A percentile compares a stretch with the other conserved stretches of the same genome.
These are phyloP conservation scores for Microcos paniculata DNA, from an alignment of 345 rosid genomes.

Conservation along the genomic window DNA sequence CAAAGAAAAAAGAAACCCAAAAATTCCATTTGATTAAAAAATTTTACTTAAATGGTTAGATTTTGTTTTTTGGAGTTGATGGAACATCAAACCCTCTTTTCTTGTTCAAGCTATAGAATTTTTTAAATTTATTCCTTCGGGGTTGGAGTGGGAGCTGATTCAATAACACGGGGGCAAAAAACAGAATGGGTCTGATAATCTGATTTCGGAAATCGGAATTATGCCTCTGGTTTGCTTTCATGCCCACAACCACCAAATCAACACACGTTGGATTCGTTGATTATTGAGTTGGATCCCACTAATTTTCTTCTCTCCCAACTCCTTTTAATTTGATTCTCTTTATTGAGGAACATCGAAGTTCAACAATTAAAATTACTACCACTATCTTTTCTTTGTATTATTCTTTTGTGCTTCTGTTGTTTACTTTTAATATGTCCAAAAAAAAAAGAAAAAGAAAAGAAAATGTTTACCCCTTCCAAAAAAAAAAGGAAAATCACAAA, in stretches of 20 bases:
- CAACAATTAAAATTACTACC: background rate
- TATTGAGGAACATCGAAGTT: background rate
- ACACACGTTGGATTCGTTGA: slow-evolving; percentile 26
- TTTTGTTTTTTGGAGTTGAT: slow-evolving; percentile 9
- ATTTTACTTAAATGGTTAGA: background rate
- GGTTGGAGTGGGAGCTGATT: slow-evolving; percentile 30
- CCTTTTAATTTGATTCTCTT: slow-evolving; percentile 9
- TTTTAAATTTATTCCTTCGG: background rate
- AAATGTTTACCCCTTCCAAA: too few species aligned
- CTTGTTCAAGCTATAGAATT: background rate
- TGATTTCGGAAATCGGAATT: background rate
- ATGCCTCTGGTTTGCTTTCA: background rate
- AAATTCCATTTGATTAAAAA: background rate
- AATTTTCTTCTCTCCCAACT: background rate
- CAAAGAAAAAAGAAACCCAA: background rate
- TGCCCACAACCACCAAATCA: background rate
- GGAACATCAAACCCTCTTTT: slow-evolving; percentile 10
- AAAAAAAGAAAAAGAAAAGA: background rate
- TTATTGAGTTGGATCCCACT: slow-evolving; percentile 21
- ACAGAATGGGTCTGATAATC: background rate
- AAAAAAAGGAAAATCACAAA: background rate
- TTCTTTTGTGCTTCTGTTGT: background rate
- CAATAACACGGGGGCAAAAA: slow-evolving; percentile 11
- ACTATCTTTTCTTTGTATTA: background rate
- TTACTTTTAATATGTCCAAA: background rate